Base-by-base conservation (phyloP, 352 stramenopile genomes). In the Thalassiosira mediterranea region DNA sequence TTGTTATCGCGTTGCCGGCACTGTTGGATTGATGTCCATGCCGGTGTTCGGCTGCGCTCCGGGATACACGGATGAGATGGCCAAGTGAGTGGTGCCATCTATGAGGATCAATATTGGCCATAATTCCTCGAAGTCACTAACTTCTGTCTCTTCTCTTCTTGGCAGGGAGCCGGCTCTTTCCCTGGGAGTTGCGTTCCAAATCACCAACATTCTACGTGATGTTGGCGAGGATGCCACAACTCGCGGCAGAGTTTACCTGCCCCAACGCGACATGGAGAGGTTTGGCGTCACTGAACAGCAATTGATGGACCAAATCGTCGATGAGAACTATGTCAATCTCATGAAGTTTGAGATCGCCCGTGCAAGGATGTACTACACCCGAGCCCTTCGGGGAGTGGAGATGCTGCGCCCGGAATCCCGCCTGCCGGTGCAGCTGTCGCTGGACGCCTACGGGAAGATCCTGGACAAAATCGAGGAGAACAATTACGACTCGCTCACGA, bases 281-380 rank as follows among this genome's bases (percentile, higher is more conserved):
- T 96, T 96, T 61, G 90, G 90, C 17, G 90, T 96, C 1, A 93
- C 88, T 0, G 88, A 95, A 46, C 83, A 95, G 17, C 91, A 96
- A 86, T 87, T 94, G 62, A 82, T 92, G 52, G 82, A 85, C 26
- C 75, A 89, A 70, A 88, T 81, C 38, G 72, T 96, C 15, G 85
- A 95, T 59, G 76, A 93, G 7, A 95, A 95, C 63, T 96, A 95
- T 62, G 79, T 87, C 56, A 86, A 93, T 25, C 72, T 95, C 34
- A 94, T 96, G 86, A 93, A 95, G 61, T 96, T 94, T 74, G 78
- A 96, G 80, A 96, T 96, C 72, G 86, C 80, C 15, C 67, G 91
- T 32, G 91, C 93, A 13, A 76, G 86, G 52, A 91, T 91, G 78
- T 96, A 96, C 71, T 96, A 96, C 70, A 87, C 90, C 59, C 78